Conservation (phyloP, 176 grass and related monocot genomes). For the Melocanna baccifera region DNA sequence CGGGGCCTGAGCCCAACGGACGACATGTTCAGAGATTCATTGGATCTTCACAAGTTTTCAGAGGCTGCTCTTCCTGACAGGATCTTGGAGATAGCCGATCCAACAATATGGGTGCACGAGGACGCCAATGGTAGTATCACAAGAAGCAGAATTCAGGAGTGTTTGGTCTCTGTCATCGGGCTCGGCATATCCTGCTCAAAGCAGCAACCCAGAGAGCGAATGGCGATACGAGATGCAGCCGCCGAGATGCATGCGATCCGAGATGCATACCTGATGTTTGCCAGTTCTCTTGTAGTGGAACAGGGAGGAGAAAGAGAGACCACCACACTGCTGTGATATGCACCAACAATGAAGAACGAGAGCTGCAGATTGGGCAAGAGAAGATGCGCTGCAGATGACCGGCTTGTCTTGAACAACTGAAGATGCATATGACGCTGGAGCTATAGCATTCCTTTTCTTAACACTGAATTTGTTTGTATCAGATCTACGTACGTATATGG, state of each 20-base stretch:
- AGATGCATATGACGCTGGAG: no score
- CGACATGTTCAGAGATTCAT: not conserved
- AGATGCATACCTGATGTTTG: not conserved
- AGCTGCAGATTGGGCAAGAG: no score
- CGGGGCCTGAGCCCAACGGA: not conserved
- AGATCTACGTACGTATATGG: no score
- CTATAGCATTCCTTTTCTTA: no score
- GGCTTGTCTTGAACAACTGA: no score
- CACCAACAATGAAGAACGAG: no score
- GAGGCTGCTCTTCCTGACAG: not conserved
- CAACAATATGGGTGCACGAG: not conserved
- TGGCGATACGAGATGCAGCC: not conserved
- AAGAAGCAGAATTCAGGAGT: not conserved
- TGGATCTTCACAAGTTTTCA: constrained; percentile 3
- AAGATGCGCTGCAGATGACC: no score
- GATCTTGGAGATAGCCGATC: not conserved
- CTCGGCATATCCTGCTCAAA: constrained; percentile 34
- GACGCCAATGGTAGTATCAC: not conserved
- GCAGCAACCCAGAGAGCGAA: not conserved
- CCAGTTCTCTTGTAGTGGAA: no score
- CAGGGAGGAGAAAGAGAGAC: no score
- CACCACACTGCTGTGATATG: no score
- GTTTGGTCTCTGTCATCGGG: not conserved
- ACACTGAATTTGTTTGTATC: no score
- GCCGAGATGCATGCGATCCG: not conserved